phyloP scores from a whole-genome alignment of 2,329 filamentous ascomycete species.

The Trichoderma sp. region DNA sequence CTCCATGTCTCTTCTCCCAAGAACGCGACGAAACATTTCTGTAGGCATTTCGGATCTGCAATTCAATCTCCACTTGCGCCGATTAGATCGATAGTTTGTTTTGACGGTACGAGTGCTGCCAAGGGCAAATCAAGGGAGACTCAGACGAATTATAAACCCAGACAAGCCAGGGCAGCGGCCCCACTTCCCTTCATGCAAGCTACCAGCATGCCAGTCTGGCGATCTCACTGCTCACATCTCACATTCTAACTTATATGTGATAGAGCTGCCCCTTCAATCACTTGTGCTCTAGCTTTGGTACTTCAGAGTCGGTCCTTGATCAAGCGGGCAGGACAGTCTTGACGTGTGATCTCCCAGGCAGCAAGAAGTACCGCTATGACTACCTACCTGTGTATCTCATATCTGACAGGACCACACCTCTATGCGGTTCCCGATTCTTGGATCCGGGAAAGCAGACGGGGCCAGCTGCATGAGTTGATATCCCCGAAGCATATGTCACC shows the following conservation, averaged over 20 bases:
- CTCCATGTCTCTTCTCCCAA: not conserved
- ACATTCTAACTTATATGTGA: slow-evolving; percentile 22
- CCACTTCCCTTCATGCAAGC: slow-evolving; percentile 20
- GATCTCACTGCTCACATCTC: slow-evolving; percentile 29
- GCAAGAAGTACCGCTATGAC: not conserved
- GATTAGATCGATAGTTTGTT: slow-evolving; percentile 19
- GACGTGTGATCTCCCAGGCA: not conserved
- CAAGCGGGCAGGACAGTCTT: not conserved
- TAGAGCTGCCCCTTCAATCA: not conserved
- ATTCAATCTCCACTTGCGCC: not conserved
- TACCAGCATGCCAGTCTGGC: slow-evolving; percentile 29
- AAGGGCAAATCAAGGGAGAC: slow-evolving; percentile 18
- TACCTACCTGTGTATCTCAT: not conserved
- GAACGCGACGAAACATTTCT: slow-evolving; percentile 1
- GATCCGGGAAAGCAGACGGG: not conserved
- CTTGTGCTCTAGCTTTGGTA: not conserved
- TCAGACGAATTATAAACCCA: not conserved
- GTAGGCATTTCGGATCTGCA: not conserved
- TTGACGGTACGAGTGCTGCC: not conserved
- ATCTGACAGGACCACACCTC: slow-evolving; percentile 15
- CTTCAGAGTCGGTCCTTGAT: not conserved
- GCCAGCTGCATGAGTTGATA: not conserved
- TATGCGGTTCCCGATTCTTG: not conserved
- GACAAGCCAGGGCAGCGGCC: slow-evolving; percentile 15
- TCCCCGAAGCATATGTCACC: not conserved